Evolutionary conservation across 129 eudicot genomes (phyloP).

Genomic region (Chrysanthemum makinoi): DNA sequence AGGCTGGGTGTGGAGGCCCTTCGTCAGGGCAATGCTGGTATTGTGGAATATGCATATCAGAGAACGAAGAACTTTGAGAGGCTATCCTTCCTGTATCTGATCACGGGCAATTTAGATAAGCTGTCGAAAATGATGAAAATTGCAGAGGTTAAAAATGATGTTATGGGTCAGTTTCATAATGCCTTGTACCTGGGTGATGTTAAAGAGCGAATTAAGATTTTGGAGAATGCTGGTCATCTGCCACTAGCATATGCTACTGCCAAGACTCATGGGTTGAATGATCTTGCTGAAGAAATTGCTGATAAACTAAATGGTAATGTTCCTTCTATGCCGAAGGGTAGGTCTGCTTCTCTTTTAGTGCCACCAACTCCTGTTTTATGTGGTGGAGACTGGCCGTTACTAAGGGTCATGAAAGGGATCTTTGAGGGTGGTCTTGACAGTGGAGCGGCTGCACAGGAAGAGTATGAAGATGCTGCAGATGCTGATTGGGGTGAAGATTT

Average conservation of each 20-base stretch:
- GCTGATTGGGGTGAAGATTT: constrained; percentile 76
- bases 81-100: constrained; percentile 61
- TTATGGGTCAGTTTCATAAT: constrained; percentile 79
- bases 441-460: constrained; percentile 51
- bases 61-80: constrained; percentile 73
- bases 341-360: constrained; percentile 46
- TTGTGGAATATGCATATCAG: constrained; percentile 74
- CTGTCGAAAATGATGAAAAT: constrained; percentile 76
- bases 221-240: constrained; percentile 66
- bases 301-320: constrained; percentile 53
- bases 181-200: constrained; percentile 68
- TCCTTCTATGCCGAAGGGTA: constrained; percentile 50
- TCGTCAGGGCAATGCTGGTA: constrained; percentile 80
- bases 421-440: constrained; percentile 69
- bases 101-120: constrained; percentile 68
- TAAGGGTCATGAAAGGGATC: constrained; percentile 62
- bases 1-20: constrained; percentile 73
- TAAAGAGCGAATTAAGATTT: constrained; percentile 59
- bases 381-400: constrained; percentile 74
- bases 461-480: constrained; percentile 71
- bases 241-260: constrained; percentile 74
- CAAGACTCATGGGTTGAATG: constrained; percentile 52
- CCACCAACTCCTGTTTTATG: constrained; percentile 68
- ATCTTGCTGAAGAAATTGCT: constrained; percentile 54
- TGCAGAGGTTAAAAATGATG: constrained; percentile 72